Percentiles rank a stretch among this genome's conserved stretches.
Evolutionary conservation across 2,329 filamentous ascomycete genomes (phyloP).

Genomic region (Mycogone perniciosa): DNA sequence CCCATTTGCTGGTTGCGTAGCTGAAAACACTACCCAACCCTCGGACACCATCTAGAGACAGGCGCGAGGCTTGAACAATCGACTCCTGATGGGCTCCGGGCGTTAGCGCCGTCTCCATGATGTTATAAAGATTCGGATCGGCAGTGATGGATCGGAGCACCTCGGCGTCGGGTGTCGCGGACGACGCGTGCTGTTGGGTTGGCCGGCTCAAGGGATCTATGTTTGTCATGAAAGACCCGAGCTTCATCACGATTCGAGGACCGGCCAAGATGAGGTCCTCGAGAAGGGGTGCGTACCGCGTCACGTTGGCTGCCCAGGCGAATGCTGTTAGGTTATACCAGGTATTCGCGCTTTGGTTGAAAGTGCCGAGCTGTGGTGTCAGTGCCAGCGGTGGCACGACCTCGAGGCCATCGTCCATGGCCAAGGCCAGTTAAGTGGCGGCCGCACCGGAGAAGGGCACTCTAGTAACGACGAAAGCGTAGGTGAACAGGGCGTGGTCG

Average conservation of each 20-base stretch:
- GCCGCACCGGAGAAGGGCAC: conserved; percentile 4
- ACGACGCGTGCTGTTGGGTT: conserved; percentile 22
- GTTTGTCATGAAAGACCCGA: conserved; percentile 56
- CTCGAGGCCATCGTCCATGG: conserved; percentile 12
- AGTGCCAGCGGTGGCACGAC: conserved; percentile 9
- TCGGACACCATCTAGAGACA: conserved; percentile 54
- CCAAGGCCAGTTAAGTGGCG: conserved; percentile 10
- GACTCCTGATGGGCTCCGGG: conserved; percentile 14
- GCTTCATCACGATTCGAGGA: conserved; percentile 62
- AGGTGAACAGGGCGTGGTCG: too few species aligned
- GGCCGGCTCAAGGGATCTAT: conserved; percentile 56
- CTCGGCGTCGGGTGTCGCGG: conserved; percentile 17
- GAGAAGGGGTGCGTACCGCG: conserved; percentile 56
- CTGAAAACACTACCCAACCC: conserved; percentile 81
- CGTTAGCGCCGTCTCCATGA: conserved; percentile 22
- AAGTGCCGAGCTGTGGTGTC: conserved; percentile 1
- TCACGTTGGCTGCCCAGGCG: conserved; percentile 52
- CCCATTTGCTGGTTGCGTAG: conserved; percentile 90
- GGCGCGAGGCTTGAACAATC: conserved; percentile 31
- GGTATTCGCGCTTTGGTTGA: conserved; percentile 4
- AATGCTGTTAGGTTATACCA: conserved; percentile 47
- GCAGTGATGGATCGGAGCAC: conserved; percentile 19
- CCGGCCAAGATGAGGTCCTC: conserved; percentile 64
- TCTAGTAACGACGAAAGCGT: not conserved
- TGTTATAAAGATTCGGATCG: conserved; percentile 22